These are phyloP conservation scores for Coemansia sp. DNA, from an alignment of 192 early-diverging fungal genomes.

Conservation along the genomic window DNA sequence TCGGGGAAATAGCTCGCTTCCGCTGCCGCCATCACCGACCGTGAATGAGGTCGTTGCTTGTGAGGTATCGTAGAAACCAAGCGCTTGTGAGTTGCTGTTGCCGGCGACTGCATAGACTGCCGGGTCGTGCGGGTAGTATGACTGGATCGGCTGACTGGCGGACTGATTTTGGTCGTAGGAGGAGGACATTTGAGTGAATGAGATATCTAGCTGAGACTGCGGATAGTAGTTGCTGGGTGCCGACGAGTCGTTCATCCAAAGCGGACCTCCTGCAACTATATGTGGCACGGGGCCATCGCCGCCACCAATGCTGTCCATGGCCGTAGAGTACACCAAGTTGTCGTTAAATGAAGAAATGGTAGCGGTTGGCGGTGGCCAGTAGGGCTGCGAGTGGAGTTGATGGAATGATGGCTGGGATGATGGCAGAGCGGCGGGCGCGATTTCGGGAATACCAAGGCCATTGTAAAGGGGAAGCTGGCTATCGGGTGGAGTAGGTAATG, in stretches of 20 bases:
- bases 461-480: too few relatives aligned
- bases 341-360: background rate
- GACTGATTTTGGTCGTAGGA: too few relatives aligned
- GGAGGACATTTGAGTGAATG: too few relatives aligned
- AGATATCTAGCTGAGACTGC: background rate
- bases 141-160: too few relatives aligned
- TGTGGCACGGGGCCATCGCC: background rate
- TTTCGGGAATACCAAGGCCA: background rate
- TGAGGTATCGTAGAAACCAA: too few relatives aligned
- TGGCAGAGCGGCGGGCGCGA: background rate
- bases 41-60: too few relatives aligned
- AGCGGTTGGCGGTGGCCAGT: background rate
- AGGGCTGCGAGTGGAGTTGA: background rate
- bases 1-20: background rate
- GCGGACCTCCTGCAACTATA: background rate
- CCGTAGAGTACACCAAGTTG: background rate
- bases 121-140: background rate
- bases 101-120: too few relatives aligned
- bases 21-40: too few relatives aligned
- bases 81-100: too few relatives aligned
- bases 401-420: background rate
- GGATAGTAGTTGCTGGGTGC: background rate
- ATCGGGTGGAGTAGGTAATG: too few relatives aligned
- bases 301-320: background rate
- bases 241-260: background rate